Evolutionary conservation across 2,329 filamentous ascomycete species (phyloP).

Genomic region (Zalaria sp.): DNA sequence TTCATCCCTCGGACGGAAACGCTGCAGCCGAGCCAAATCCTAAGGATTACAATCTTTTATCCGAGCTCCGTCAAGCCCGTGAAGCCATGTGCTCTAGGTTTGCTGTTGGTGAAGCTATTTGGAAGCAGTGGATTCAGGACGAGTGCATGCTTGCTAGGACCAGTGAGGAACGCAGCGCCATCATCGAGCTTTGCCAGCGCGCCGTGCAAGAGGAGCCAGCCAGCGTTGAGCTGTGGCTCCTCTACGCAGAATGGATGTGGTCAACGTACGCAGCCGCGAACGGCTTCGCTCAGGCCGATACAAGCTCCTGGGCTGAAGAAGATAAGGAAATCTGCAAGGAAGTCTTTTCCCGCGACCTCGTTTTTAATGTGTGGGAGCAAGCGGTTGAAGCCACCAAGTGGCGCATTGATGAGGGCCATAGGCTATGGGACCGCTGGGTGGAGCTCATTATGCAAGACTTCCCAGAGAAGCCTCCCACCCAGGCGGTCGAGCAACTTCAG

Average conservation of each 20-base stretch:
- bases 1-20: conserved; percentile 12
- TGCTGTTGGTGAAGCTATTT: conserved; percentile 62
- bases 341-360: conserved; percentile 53
- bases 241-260: conserved; percentile 68
- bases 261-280: conserved; percentile 53
- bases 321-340: conserved; percentile 56
- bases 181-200: conserved; percentile 58
- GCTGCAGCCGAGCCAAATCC: conserved; percentile 15
- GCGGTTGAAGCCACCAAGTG: conserved; percentile 59
- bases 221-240: conserved; percentile 60
- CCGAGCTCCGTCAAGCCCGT: conserved; percentile 34
- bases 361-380: conserved; percentile 56
- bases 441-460: conserved; percentile 58
- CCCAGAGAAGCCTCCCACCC: conserved; percentile 39
- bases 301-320: conserved; percentile 41
- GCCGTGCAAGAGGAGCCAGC: conserved; percentile 58
- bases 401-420: conserved; percentile 61
- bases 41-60: conserved; percentile 28
- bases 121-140: conserved; percentile 66
- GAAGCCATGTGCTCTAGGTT: conserved; percentile 48
- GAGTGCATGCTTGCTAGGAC: conserved; percentile 46
- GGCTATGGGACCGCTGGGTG: conserved; percentile 68
- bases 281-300: conserved; percentile 34
- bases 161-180: conserved; percentile 52
- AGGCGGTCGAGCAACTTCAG: conserved; percentile 48